These are phyloP conservation scores for Pseudogymnoascus sp. DNA, from an alignment of 2,329 filamentous ascomycete species.

Conservation along the genomic window DNA sequence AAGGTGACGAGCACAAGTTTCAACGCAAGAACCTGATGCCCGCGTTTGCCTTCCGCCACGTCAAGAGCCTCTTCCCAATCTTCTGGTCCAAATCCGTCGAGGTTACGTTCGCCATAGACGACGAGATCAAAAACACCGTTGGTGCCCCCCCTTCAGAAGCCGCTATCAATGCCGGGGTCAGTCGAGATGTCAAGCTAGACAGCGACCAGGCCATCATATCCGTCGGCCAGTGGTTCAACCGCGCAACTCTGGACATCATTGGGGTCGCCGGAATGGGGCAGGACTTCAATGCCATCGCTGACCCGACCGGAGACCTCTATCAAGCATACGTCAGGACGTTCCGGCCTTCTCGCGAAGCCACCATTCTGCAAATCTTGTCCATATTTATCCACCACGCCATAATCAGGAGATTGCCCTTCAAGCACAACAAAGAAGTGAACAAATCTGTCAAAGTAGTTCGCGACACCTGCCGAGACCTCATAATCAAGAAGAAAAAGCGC, in stretches of 20 bases:
- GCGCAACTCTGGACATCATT: conserved; percentile 68
- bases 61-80: conserved; percentile 74
- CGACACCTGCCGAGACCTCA: conserved; percentile 56
- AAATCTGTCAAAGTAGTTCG: conserved; percentile 53
- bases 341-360: conserved; percentile 41
- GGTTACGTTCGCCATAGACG: conserved; percentile 54
- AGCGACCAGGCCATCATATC: conserved; percentile 41
- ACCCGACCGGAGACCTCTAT: conserved; percentile 53
- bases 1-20: conserved; percentile 83
- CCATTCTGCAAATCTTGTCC: conserved; percentile 48
- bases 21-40: conserved; percentile 74
- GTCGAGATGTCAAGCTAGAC: background rate
- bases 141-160: conserved; percentile 27
- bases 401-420: conserved; percentile 55
- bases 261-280: conserved; percentile 62
- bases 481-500: conserved; percentile 59
- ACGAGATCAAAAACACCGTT: conserved; percentile 36
- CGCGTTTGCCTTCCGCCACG: conserved; percentile 75
- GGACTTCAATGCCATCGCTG: conserved; percentile 58
- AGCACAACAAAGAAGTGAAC: conserved; percentile 59
- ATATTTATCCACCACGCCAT: conserved; percentile 58
- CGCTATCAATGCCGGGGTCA: conserved; percentile 12
- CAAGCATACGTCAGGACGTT: conserved; percentile 50
- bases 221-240: conserved; percentile 54
- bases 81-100: conserved; percentile 76